Base-by-base conservation (phyloP, 768 basidiomycete species). In the Pleurotus ostreatus region DNA sequence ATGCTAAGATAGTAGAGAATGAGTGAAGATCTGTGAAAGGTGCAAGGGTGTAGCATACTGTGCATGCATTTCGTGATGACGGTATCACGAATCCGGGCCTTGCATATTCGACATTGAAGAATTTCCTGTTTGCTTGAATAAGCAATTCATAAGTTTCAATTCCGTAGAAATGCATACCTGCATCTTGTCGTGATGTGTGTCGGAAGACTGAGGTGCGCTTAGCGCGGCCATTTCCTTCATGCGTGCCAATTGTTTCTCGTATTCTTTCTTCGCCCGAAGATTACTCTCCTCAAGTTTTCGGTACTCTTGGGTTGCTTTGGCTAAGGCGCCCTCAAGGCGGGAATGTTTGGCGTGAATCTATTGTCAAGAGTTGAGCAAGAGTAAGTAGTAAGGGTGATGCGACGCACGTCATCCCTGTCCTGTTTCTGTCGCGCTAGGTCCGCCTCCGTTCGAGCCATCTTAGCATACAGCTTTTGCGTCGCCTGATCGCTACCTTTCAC, bases 31-130 rank as follows among this genome's bases (percentile, higher is more conserved):
- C 1, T 34, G 9, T 34, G 7, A 11, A 9, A 34, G 9, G 30
- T 11, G 9, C 11, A 9, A 34, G 8, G 30, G 30, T 11, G 23
- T n/a, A 37, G 26, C 92, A 60, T 67, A 94, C 93, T 91, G 67
- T 96, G 94, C 82, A 89, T 86, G 76, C 94, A 96, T 68, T 92
- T 94, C 34, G 84, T 88, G 59, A 96, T 80, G 39, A 93, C 82
- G 3, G 88, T 87, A 47, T 84, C 82, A 16, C 93, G 86, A 72
- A 94, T 85, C 57, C 83, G 78, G 56, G 79, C 77, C 53, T 83
- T 82, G 73, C 96, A 98, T 4, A 89, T 94, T 11, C 91, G 90
- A 68, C 96, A 98, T 66, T 90, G 86, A 30, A 98, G 79, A 40
- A 97, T 75, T 67, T 79, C 80, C 94, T 95, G 68, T 67, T 67